These are phyloP conservation scores for Amanita molliuscula DNA, from an alignment of 768 basidiomycete genomes.

Conservation along the genomic window DNA sequence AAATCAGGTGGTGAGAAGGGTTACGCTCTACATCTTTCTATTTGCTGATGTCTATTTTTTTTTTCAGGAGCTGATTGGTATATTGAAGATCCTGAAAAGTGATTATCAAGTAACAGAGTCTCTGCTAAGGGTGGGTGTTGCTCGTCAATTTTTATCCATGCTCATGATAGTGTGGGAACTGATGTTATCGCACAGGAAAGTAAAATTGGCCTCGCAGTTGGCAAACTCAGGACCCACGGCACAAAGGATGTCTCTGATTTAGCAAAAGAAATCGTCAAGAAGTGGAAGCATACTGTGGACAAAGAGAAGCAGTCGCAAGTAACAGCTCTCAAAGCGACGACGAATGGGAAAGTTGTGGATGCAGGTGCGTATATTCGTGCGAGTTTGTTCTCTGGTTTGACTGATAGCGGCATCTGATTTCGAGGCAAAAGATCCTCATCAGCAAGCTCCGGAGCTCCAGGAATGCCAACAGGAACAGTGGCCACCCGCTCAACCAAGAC, in stretches of 20 bases:
- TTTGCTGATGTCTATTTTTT: constrained; percentile 18
- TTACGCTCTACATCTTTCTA: constrained; percentile 23
- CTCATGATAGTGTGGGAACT: constrained; percentile 15
- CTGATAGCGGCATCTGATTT: background rate
- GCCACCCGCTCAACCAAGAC: constrained; percentile 45
- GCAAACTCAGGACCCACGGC: constrained; percentile 71
- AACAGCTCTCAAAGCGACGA: constrained; percentile 10
- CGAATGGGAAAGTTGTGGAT: constrained; percentile 22
- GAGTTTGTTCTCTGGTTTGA: background rate
- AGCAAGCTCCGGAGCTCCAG: constrained; percentile 28
- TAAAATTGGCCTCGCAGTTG: constrained; percentile 86
- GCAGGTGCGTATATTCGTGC: background rate
- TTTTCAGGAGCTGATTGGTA: constrained; percentile 49
- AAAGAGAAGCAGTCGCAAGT: constrained; percentile 33
- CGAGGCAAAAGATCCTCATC: constrained; percentile 22
- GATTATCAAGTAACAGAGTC: constrained; percentile 62
- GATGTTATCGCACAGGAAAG: constrained; percentile 52
- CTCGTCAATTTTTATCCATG: constrained; percentile 21
- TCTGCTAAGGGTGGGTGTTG: constrained; percentile 58
- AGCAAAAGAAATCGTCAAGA: constrained; percentile 86
- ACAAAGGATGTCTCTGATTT: constrained; percentile 67
- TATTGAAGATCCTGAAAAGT: constrained; percentile 54
- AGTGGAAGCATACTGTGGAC: constrained; percentile 87
- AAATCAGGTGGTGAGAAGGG: constrained; percentile 42
- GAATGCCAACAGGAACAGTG: constrained; percentile 21